Percentiles rank a stretch among this genome's conserved stretches.
These are phyloP conservation scores for Jatropha curcas DNA, from an alignment of 345 rosid species.

Conservation along the genomic window DNA sequence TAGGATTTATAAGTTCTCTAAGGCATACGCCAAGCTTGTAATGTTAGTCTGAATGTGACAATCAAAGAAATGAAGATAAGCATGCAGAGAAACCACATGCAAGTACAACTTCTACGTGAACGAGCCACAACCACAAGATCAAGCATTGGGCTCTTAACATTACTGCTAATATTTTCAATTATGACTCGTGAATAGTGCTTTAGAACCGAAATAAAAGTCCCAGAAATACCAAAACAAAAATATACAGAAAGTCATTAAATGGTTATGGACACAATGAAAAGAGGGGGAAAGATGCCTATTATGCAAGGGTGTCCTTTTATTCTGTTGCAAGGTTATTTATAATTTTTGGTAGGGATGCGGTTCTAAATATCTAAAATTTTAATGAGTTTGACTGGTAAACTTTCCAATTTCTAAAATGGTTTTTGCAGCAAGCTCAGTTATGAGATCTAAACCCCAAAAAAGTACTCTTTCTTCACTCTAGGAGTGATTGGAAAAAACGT, in stretches of 20 bases:
- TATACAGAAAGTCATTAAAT: not conserved
- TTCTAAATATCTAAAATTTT: no score
- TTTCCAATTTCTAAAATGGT: no score
- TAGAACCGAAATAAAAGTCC: not conserved
- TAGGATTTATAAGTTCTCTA: not conserved
- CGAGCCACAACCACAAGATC: slow-evolving; percentile 2
- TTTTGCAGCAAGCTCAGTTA: no score
- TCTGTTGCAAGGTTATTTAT: not conserved
- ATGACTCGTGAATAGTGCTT: not conserved
- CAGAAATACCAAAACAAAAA: not conserved
- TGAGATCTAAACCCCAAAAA: not conserved
- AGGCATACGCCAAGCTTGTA: slow-evolving; percentile 2
- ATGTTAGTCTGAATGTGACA: not conserved
- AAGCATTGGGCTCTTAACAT: not conserved
- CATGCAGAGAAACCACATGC: not conserved
- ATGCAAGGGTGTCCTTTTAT: not conserved
- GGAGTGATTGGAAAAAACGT: not conserved
- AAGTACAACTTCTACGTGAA: not conserved
- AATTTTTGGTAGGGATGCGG: no score
- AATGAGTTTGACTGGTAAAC: no score
- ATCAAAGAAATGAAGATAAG: not conserved
- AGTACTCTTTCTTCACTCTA: not conserved
- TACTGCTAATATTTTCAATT: not conserved
- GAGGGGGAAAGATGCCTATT: not conserved
- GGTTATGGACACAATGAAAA: not conserved